Conservation (phyloP, 768 basidiomycete genomes). For the Tricholomella constricta region DNA sequence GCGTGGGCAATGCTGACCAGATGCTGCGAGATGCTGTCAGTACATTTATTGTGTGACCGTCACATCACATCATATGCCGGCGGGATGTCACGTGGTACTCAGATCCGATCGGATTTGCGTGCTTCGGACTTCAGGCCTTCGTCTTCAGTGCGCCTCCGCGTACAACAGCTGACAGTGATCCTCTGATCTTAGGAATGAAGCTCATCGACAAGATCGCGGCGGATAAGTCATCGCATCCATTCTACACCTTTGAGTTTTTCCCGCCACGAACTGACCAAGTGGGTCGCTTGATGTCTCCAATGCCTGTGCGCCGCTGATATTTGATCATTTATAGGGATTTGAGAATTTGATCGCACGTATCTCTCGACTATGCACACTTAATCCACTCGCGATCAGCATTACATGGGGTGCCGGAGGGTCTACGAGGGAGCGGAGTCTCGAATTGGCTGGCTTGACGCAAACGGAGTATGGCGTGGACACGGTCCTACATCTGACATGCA, state of each 20-base stretch:
- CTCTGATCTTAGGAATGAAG: slow-evolving; percentile 57
- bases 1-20: slow-evolving; percentile 2
- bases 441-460: slow-evolving; percentile 80
- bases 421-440: slow-evolving; percentile 85
- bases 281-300: background rate
- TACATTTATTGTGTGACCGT: slow-evolving; percentile 5
- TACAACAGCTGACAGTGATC: background rate
- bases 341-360: slow-evolving; percentile 90
- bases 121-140: background rate
- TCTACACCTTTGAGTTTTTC: slow-evolving; percentile 96
- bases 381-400: slow-evolving; percentile 84
- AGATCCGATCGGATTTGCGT: slow-evolving; percentile 9
- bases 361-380: slow-evolving; percentile 71
- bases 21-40: background rate
- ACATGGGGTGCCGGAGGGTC: slow-evolving; percentile 99
- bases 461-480: slow-evolving; percentile 78
- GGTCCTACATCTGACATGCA: slow-evolving; percentile 94
- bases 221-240: slow-evolving; percentile 53
- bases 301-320: background rate
- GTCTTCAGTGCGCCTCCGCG: too few relatives aligned
- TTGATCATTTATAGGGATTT: slow-evolving; percentile 62
- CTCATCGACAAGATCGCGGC: slow-evolving; percentile 66
- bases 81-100: slow-evolving; percentile 17
- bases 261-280: slow-evolving; percentile 94
- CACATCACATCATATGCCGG: slow-evolving; percentile 12